Conservation (phyloP, 2,329 filamentous ascomycete genomes). For the Arthrobotrys megalospora region DNA sequence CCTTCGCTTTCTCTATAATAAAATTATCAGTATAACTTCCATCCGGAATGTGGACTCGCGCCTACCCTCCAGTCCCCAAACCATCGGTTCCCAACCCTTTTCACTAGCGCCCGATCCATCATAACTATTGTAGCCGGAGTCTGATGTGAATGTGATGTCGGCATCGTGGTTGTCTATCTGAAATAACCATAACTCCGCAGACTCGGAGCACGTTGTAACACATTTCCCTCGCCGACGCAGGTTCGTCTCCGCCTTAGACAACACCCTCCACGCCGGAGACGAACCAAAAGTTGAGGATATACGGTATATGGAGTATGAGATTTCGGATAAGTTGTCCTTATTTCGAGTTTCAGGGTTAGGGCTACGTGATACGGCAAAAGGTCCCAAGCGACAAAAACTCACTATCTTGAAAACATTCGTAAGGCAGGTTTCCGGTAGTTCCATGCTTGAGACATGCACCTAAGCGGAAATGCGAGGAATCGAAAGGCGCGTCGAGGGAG, state of each 20-base stretch:
- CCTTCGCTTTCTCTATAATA: constrained; percentile 46
- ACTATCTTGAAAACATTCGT: constrained; percentile 62
- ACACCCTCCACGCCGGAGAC: constrained; percentile 55
- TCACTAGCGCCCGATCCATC: constrained; percentile 52
- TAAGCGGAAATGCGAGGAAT: constrained; percentile 47
- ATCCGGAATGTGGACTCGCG: not conserved
- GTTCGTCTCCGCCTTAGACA: constrained; percentile 53
- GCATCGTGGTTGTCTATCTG: constrained; percentile 49
- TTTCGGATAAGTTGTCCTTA: constrained; percentile 60
- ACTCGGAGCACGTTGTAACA: constrained; percentile 47
- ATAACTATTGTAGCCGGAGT: constrained; percentile 58
- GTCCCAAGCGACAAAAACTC: constrained; percentile 27
- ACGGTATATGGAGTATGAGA: constrained; percentile 55
- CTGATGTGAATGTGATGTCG: constrained; percentile 49
- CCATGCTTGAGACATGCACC: constrained; percentile 61
- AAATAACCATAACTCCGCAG: constrained; percentile 54
- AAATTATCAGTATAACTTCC: constrained; percentile 9
- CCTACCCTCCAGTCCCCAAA: constrained; percentile 55
- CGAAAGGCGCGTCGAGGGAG: constrained; percentile 46
- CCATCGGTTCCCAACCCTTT: constrained; percentile 56
- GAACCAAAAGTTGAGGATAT: constrained; percentile 54
- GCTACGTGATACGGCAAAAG: constrained; percentile 23
- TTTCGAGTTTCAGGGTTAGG: constrained; percentile 35
- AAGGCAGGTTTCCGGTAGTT: constrained; percentile 61
- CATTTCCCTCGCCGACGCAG: constrained; percentile 57